Evolutionary conservation across 805 yeast genomes (phyloP).

Genomic region (Alloascoidea hylecoeti): DNA sequence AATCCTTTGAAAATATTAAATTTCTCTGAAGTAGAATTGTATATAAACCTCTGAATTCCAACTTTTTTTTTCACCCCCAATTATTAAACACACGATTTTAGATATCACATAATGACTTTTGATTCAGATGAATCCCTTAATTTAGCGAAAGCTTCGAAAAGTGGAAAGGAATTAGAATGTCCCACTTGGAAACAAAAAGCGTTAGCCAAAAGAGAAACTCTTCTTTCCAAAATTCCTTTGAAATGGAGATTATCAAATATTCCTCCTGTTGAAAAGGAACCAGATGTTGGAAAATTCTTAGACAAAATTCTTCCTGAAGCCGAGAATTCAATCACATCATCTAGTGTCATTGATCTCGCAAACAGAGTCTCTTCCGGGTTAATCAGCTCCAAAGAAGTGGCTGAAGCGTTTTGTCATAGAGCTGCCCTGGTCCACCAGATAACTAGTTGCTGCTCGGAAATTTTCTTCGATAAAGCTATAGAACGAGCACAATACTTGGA

Average conservation of each 20-base stretch:
- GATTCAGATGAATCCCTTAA: too few species aligned
- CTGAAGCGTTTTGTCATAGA: slow-evolving; percentile 41
- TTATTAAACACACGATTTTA: too few species aligned
- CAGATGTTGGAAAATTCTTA: background rate
- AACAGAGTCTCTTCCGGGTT: slow-evolving; percentile 13
- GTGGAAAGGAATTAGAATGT: too few species aligned
- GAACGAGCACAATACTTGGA: slow-evolving; percentile 41
- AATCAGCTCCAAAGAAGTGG: slow-evolving; percentile 29
- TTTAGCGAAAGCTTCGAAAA: too few species aligned
- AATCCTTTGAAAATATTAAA: too few species aligned
- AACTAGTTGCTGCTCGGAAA: slow-evolving; percentile 18
- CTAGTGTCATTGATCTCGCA: slow-evolving; percentile 11
- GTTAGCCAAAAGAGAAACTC: background rate
- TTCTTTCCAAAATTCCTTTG: background rate
- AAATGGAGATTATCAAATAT: background rate
- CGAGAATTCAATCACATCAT: slow-evolving; percentile 13
- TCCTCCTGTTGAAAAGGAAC: background rate
- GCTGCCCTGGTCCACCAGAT: slow-evolving; percentile 47
- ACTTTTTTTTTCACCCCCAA: too few species aligned
- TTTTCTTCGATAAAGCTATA: slow-evolving; percentile 14
- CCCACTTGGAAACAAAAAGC: background rate
- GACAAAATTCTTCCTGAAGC: slow-evolving; percentile 8
- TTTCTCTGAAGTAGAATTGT: too few species aligned
- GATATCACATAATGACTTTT: too few species aligned
- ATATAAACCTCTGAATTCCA: too few species aligned